These are phyloP conservation scores for Pleurotus citrinopileatus DNA, from an alignment of 768 basidiomycete genomes.

Conservation along the genomic window DNA sequence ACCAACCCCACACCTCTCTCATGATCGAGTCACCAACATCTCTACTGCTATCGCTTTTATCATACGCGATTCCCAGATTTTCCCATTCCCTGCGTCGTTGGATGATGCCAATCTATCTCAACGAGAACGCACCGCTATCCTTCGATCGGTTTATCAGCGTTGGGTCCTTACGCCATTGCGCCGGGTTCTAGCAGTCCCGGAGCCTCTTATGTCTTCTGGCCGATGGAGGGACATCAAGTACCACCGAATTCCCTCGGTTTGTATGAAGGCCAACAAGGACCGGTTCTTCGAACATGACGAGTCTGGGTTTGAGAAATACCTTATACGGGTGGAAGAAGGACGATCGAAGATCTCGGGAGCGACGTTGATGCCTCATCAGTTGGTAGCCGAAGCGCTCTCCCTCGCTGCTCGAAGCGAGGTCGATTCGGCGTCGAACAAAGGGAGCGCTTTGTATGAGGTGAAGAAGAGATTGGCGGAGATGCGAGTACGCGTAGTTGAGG, in stretches of 20 bases:
- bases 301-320: slow-evolving; percentile 55
- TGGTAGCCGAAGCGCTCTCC: slow-evolving; percentile 39
- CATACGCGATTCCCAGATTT: slow-evolving; percentile 37
- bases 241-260: slow-evolving; percentile 52
- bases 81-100: slow-evolving; percentile 29
- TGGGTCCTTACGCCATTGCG: slow-evolving; percentile 61
- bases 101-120: slow-evolving; percentile 21
- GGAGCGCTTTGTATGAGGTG: slow-evolving; percentile 21
- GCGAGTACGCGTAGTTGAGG: slow-evolving; percentile 47
- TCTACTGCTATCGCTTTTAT: slow-evolving; percentile 58
- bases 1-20: slow-evolving; percentile 53
- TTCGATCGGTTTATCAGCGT: slow-evolving; percentile 57
- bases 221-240: slow-evolving; percentile 59
- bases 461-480: slow-evolving; percentile 28
- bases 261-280: slow-evolving; percentile 57
- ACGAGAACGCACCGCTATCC: slow-evolving; percentile 30
- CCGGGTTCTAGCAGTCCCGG: slow-evolving; percentile 40
- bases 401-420: background rate
- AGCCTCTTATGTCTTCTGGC: slow-evolving; percentile 59
- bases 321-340: slow-evolving; percentile 54
- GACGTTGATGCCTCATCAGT: slow-evolving; percentile 64
- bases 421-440: slow-evolving; percentile 12
- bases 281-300: slow-evolving; percentile 58
- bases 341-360: slow-evolving; percentile 60
- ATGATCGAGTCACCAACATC: slow-evolving; percentile 65